Evolutionary conservation across 164 flowering plant species (phyloP), one percentile per base, ranked within the genome.

Genomic region (Magnolia kwangsiensis): DNA sequence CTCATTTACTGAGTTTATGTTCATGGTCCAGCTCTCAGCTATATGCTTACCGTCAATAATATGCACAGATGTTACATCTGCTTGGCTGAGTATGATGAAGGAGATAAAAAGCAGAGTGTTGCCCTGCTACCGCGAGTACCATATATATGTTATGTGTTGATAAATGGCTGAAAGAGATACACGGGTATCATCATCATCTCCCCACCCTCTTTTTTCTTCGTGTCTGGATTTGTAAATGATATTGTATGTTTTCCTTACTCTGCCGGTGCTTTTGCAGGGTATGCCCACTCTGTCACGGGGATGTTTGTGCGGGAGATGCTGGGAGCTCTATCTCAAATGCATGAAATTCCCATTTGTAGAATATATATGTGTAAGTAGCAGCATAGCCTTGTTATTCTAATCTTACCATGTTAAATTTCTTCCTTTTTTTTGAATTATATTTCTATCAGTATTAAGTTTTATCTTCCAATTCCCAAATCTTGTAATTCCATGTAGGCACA

Each of bases 121-220:
- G 76, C 98, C 97, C 80, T 94, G 98, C 79, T 88, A 83, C 74
- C 98, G 92, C 76, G 95, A 94, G 76, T 94, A 90, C 83, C 98
- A 94, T 75, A n/a, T n/a, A n/a, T n/a, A 84, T 79, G 80, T 79
- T 84, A 63, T 94, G 97, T 76, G 58, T 94, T 21, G 98, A 94
- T 80, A 94, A 92, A 83, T 94, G 97, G 98, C 92, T 94, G 45
- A 94, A 92, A 83, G 97, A 94, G 84, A 89, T 94, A 77, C 98
- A 94, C 85, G 90, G 97, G 97, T 94, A 84, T 51, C 24, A 63
- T 59, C 61, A 67, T 20, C 76, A 13, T 67, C 72, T 19, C 45
- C 1, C 21, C 23, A 8, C 63, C 58, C 31, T 45, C 68, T 4
- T 5, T 27, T 64, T 45, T 8, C 71, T 18, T 65, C 19, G 7